Evolutionary conservation across 768 basidiomycete species (phyloP), one percentile per base, ranked within the genome.

Genomic region (Solioccasus polychromus): DNA sequence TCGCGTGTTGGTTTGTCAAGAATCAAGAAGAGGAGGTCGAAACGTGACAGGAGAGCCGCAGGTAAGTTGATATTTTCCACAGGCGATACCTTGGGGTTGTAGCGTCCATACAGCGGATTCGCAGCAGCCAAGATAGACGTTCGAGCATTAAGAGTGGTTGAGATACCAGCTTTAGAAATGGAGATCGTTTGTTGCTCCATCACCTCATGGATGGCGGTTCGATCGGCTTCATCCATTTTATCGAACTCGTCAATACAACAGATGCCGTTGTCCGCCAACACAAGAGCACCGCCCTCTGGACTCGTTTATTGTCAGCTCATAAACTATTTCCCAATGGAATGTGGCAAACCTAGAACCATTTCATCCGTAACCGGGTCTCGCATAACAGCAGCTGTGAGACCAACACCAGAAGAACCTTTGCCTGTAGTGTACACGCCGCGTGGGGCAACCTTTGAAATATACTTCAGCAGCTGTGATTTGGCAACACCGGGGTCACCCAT

Each of bases 151-250:
- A 99, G 76, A 1, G 96, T 98, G 8, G 96, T 99, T 8, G 95
- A 94, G 62, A 99, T 99, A 19, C 96, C 96, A 5, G 96, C 96
- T 68, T 98, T 99, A 34, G 96, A 96, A 52, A 99, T 99, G 3
- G 95, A 98, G 45, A 99, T 97, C 0, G 96, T 99, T 70, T 99
- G 96, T 67, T 98, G 96, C 69, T 98, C 95, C 96, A 99, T 99
- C 49, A 99, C 96, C 77, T 99, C 96, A 71, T 99, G 96, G 51
- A 99, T 98, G 12, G 96, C 92, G 2, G 96, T 98, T 55, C 96
- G 77, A 66, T 98, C 96, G 1, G 91, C 67, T 69, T 99, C 96
- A 55, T 98, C 96, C 96, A 99, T 99, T 67, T 99, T 98, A 73
- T 99, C 96, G 62, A 99, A 99, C 64, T 99, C 96, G 55, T 99